Evolutionary conservation across 108 stramenopile species (phyloP).

Genomic region (Schizochytrium sp.): DNA sequence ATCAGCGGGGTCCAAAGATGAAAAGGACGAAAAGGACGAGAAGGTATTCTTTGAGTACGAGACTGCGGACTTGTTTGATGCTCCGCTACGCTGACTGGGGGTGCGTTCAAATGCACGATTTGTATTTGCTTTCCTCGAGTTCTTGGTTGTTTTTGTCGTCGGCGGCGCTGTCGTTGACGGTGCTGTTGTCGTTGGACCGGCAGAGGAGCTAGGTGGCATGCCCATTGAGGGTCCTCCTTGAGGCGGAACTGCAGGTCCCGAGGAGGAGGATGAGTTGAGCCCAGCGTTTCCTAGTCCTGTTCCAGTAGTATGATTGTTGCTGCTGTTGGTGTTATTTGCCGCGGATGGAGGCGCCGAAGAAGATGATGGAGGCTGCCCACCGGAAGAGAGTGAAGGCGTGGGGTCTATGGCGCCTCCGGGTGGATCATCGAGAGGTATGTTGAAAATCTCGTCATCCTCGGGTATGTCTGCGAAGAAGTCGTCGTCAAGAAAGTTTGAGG

Average conservation of each 20-base stretch:
- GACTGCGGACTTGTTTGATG: background rate
- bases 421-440: background rate
- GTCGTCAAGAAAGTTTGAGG: constrained; percentile 16
- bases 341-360: no score
- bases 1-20: background rate
- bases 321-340: no score
- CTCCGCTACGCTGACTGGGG: background rate
- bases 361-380: no score
- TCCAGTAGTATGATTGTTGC: no score
- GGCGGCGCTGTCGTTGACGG: background rate
- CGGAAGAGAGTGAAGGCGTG: no score
- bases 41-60: constrained; percentile 9
- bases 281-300: no score
- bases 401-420: no score
- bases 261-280: no score
- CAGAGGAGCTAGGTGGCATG: background rate
- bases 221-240: no score
- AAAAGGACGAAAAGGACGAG: constrained; percentile 16
- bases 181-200: background rate
- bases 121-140: background rate
- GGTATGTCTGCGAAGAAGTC: constrained; percentile 46
- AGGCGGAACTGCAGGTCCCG: no score
- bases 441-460: constrained; percentile 12
- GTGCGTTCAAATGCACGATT: background rate
- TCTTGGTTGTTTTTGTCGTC: background rate